A percentile compares a stretch with the other conserved stretches of the same genome.
phyloP scores from a whole-genome alignment of 2,329 filamentous ascomycete species.

The Alternaria brassicae region DNA sequence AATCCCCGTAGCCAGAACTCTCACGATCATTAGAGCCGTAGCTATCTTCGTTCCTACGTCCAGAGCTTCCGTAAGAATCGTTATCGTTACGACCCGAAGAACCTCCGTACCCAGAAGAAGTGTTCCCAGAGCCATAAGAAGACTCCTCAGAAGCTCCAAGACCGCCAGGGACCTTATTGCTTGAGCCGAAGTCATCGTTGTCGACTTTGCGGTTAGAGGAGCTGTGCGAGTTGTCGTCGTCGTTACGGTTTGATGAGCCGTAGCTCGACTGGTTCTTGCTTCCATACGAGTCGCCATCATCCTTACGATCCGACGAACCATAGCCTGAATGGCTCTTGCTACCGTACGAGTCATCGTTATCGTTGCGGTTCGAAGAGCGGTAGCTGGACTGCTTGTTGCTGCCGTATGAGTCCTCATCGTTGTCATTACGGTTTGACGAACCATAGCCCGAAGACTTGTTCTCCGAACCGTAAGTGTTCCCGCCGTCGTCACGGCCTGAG shows the following conservation, averaged over 20 bases:
- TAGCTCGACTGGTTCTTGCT: slow-evolving; percentile 16
- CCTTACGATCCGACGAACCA: slow-evolving; percentile 2
- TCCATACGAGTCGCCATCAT: slow-evolving; percentile 8
- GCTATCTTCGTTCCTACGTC: not conserved
- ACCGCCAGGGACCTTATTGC: slow-evolving; percentile 1
- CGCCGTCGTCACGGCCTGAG: slow-evolving; percentile 1
- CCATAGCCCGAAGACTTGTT: slow-evolving; percentile 15
- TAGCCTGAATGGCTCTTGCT: slow-evolving; percentile 8
- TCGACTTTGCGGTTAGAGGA: slow-evolving; percentile 13
- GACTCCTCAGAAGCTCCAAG: not conserved
- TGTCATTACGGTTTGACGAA: slow-evolving; percentile 4
- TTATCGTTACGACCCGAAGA: not conserved
- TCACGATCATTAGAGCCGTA: slow-evolving; percentile 9
- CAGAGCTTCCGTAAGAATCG: slow-evolving; percentile 7
- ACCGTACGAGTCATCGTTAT: slow-evolving; percentile 8
- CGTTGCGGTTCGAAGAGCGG: not conserved
- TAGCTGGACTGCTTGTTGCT: slow-evolving; percentile 16
- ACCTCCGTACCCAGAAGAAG: slow-evolving; percentile 1
- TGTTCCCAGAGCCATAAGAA: not conserved
- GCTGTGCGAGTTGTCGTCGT: slow-evolving; percentile 12
- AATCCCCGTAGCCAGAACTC: slow-evolving; percentile 7
- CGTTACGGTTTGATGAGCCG: slow-evolving; percentile 1
- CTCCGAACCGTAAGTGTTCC: slow-evolving; percentile 11
- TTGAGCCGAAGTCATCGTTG: slow-evolving; percentile 6
- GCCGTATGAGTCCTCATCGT: slow-evolving; percentile 8